Conservation (phyloP, 1,139 yeast species). For the Protomyces gravidus region DNA sequence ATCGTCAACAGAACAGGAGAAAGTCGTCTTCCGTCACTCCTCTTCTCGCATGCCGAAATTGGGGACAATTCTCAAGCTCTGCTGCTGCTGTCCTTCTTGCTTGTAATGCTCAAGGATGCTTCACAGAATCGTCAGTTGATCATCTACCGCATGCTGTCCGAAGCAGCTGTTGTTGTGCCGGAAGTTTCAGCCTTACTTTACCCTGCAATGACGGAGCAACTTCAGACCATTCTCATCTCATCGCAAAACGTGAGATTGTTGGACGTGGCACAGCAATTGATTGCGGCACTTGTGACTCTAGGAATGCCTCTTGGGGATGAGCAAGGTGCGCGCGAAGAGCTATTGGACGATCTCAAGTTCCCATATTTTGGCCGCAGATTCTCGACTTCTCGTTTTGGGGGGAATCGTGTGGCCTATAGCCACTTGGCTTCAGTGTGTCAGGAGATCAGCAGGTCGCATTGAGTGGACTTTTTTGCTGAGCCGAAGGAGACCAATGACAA, state of each 20-base stretch:
- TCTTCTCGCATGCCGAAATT: background rate
- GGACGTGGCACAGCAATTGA: background rate
- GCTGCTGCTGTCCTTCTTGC: background rate
- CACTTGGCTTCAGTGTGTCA: too few relatives aligned
- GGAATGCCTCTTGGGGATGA: background rate
- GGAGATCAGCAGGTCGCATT: too few relatives aligned
- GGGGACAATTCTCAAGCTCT: background rate
- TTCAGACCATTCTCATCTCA: background rate
- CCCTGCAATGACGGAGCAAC: background rate
- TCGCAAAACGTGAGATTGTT: background rate
- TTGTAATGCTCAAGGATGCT: background rate
- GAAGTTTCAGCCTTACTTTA: background rate
- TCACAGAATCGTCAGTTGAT: background rate
- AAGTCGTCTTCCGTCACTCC: background rate
- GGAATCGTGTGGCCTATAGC: background rate
- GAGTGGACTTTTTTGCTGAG: too few relatives aligned
- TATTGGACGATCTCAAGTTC: background rate
- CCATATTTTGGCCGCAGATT: background rate
- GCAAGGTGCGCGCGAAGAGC: background rate
- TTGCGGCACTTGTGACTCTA: background rate
- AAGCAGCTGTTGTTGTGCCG: background rate
- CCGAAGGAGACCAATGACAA: too few relatives aligned
- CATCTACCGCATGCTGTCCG: background rate
- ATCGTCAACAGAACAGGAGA: background rate
- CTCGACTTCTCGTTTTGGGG: background rate